Percentiles rank a stretch among this genome's conserved stretches.
Conservation (phyloP, 352 stramenopile genomes). For the Phytopythium kandeliae region DNA sequence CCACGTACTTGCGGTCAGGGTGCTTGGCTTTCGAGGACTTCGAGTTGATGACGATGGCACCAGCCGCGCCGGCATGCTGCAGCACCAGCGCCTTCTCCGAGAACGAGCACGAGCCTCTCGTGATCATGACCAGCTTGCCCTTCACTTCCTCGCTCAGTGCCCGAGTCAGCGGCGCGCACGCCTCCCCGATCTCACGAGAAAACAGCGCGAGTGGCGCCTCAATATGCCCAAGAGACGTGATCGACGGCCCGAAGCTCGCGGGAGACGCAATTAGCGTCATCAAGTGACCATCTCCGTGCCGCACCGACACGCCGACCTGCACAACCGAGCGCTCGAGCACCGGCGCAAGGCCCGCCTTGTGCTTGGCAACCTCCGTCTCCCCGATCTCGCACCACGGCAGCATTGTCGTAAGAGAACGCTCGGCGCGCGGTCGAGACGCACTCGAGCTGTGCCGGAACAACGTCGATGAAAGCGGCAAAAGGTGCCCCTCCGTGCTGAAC, state of each 20-base stretch:
- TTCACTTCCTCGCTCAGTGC: slow-evolving; percentile 15
- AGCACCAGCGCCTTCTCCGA: slow-evolving; percentile 64
- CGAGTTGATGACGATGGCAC: slow-evolving; percentile 67
- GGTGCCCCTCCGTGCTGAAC: slow-evolving; percentile 81
- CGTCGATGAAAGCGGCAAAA: slow-evolving; percentile 55
- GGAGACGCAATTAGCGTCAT: slow-evolving; percentile 64
- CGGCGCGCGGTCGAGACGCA: not conserved
- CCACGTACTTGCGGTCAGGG: slow-evolving; percentile 50
- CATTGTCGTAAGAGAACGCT: not conserved
- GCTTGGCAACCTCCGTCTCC: slow-evolving; percentile 31
- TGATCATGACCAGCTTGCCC: slow-evolving; percentile 65
- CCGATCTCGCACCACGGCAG: slow-evolving; percentile 47
- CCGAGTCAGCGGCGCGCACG: slow-evolving; percentile 29
- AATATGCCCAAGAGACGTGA: slow-evolving; percentile 31
- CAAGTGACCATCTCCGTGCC: slow-evolving; percentile 49
- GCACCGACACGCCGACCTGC: slow-evolving; percentile 56
- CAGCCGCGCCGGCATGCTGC: slow-evolving; percentile 46
- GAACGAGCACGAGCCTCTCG: slow-evolving; percentile 71
- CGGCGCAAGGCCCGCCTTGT: slow-evolving; percentile 26
- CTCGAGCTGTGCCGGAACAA: slow-evolving; percentile 29
- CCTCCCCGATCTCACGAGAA: slow-evolving; percentile 31
- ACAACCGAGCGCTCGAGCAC: slow-evolving; percentile 14
- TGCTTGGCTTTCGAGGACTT: slow-evolving; percentile 33
- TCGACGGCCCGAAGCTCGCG: slow-evolving; percentile 53
- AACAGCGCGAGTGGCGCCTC: slow-evolving; percentile 55